Evolutionary conservation across 306 rosid genomes (phyloP).

Genomic region (Sophora flavescens): DNA sequence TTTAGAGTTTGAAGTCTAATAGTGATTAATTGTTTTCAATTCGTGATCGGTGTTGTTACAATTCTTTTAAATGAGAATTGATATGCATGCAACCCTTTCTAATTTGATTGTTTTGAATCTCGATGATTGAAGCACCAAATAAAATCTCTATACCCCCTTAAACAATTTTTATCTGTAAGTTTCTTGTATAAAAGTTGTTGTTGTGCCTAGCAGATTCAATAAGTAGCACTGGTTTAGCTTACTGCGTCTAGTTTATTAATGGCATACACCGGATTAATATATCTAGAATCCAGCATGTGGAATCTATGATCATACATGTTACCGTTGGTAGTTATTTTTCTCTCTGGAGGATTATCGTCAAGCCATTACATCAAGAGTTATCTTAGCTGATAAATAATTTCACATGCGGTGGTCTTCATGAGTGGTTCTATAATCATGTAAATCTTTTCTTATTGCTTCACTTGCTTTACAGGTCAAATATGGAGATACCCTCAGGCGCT

Average conservation of each 20-base stretch:
- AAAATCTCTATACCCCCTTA: background rate
- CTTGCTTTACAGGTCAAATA: constrained; percentile 61
- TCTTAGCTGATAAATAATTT: constrained; percentile 10
- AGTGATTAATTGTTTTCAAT: background rate
- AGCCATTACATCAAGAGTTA: background rate
- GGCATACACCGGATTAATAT: background rate
- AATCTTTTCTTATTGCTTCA: background rate
- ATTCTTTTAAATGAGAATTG: background rate
- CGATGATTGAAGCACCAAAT: constrained; percentile 6
- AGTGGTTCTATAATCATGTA: background rate
- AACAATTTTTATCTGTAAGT: background rate
- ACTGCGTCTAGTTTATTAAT: background rate
- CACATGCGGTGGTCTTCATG: background rate
- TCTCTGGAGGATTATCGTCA: background rate
- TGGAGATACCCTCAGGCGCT: constrained; percentile 85
- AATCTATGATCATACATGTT: background rate
- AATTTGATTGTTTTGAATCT: background rate
- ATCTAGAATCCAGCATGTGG: background rate
- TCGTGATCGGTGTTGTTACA: background rate
- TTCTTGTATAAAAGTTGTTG: background rate
- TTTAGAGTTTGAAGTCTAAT: background rate
- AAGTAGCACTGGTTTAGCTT: background rate
- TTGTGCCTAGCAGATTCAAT: background rate
- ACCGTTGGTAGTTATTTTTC: background rate
- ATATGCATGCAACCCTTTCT: background rate